Percentiles rank a stretch among this genome's conserved stretches.
These are phyloP conservation scores for Neopestalotiopsis rosae DNA, from an alignment of 2,329 filamentous ascomycete genomes.

Conservation along the genomic window DNA sequence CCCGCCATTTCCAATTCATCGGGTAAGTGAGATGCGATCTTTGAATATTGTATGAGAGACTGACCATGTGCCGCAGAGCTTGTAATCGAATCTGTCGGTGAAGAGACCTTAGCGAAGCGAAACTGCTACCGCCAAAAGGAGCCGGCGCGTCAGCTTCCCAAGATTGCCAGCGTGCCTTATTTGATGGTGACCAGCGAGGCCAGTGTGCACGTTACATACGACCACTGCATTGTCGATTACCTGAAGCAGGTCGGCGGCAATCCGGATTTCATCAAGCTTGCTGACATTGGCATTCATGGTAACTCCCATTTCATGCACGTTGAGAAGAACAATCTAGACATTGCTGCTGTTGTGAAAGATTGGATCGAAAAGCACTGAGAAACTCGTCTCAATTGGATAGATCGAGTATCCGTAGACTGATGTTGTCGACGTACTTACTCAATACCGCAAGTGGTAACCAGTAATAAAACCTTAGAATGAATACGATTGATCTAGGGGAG, in stretches of 20 bases:
- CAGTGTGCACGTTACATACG: slow-evolving; percentile 58
- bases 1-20: slow-evolving; percentile 36
- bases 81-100: slow-evolving; percentile 5
- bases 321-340: slow-evolving; percentile 54
- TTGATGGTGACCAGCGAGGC: slow-evolving; percentile 57
- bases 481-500: no score
- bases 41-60: background rate
- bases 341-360: slow-evolving; percentile 42
- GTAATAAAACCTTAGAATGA: no score
- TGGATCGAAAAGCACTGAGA: slow-evolving; percentile 38
- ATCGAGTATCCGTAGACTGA: no score
- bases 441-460: no score
- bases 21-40: background rate
- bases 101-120: slow-evolving; percentile 15
- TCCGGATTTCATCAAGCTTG: slow-evolving; percentile 50
- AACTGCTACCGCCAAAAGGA: slow-evolving; percentile 18
- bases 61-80: background rate
- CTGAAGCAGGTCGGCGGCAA: slow-evolving; percentile 56
- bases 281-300: slow-evolving; percentile 49
- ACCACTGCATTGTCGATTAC: slow-evolving; percentile 59
- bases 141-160: slow-evolving; percentile 45
- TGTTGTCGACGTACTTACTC: background rate
- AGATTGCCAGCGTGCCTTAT: slow-evolving; percentile 53
- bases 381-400: no score
- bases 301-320: slow-evolving; percentile 63